Percentiles rank a stretch among this genome's conserved stretches.
Evolutionary conservation across 2,329 filamentous ascomycete genomes (phyloP).

Genomic region (Neofusicoccum laricinum): DNA sequence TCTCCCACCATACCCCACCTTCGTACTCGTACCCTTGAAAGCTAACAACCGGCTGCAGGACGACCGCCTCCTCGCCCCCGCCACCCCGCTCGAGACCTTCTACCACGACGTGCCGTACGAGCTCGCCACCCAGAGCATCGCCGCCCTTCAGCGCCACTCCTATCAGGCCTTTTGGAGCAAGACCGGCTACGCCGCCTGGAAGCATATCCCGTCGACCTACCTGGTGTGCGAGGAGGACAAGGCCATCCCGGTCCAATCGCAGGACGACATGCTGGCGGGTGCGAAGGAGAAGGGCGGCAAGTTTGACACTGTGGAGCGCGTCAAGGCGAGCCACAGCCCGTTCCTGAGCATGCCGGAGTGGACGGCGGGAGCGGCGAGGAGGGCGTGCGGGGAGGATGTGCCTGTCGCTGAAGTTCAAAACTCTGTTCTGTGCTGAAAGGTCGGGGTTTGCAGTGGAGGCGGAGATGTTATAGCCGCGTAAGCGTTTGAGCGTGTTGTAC

Average conservation of each 20-base stretch:
- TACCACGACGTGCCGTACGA: slow-evolving; percentile 30
- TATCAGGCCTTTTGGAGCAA: slow-evolving; percentile 26
- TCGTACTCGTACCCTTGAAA: too few relatives aligned
- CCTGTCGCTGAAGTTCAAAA: too few relatives aligned
- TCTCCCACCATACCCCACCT: not conserved
- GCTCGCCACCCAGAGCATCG: slow-evolving; percentile 25
- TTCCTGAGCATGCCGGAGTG: slow-evolving; percentile 39
- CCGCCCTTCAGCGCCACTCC: slow-evolving; percentile 25
- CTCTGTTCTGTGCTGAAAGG: too few relatives aligned
- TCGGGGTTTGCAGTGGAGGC: too few relatives aligned
- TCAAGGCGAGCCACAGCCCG: slow-evolving; percentile 40
- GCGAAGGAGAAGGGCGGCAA: slow-evolving; percentile 25
- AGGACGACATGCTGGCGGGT: slow-evolving; percentile 31
- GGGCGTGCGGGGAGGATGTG: slow-evolving; percentile 24
- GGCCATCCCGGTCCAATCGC: slow-evolving; percentile 29
- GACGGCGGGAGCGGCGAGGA: slow-evolving; percentile 31
- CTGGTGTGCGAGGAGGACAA: slow-evolving; percentile 37
- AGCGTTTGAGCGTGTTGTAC: too few relatives aligned
- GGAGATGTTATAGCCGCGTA: too few relatives aligned
- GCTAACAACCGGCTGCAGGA: not conserved
- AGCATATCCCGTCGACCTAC: slow-evolving; percentile 34
- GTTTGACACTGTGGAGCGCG: slow-evolving; percentile 24
- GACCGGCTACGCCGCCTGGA: slow-evolving; percentile 32
- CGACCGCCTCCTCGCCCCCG: not conserved
- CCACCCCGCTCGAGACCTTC: slow-evolving; percentile 16